Base-by-base conservation (phyloP, 1,284 basidiomycete species). In the Irpex rosettiformis region DNA sequence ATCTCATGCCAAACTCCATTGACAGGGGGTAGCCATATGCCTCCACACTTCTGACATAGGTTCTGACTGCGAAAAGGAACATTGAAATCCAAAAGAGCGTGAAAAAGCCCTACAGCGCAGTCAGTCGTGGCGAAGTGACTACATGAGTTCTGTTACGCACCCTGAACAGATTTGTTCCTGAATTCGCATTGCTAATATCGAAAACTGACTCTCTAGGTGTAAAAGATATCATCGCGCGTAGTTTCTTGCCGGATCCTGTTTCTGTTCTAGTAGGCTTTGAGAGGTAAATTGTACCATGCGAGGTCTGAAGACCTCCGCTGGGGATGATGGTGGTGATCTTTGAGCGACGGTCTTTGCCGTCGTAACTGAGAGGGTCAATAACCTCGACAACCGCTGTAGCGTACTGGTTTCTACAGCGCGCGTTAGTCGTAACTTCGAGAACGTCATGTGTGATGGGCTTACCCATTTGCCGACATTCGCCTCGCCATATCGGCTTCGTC, bases 1-100 rank as follows among this genome's bases (percentile, higher is more conserved):
- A 80, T 42, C 24, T 54, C 57, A 58, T 58, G 2, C 93, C 94
- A 68, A 99, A 98, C 10, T 79, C 83, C 62, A 94, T 77, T 58
- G 90, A 88, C 42, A 98, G 81, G 0, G 93, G 82, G 48, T 87
- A 85, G 25, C 94, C 94, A 33, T 84, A 88, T 5, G 81, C 76
- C 67, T 93, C 86, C 66, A 93, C 86, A 64, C 89, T 85, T 51
- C 83, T 80, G 48, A 95, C 77, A 67, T 93, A 93, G 0, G 90
- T 92, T 64, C 88, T 80, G 30, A 94, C 69, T 22, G 88, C 85
- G 65, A 93, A 87, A 52, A 96, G 79, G 66, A 91, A 94, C 66
- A 93, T 83, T 22, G 89, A 93, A 69, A 88, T 84, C 86, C 95
- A 97, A 75, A 97, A 97, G 56, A 98, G 81, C 1, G 89, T 84